Conservation (phyloP, 495 filamentous ascomycete species). For the Penicillium chermesinum region DNA sequence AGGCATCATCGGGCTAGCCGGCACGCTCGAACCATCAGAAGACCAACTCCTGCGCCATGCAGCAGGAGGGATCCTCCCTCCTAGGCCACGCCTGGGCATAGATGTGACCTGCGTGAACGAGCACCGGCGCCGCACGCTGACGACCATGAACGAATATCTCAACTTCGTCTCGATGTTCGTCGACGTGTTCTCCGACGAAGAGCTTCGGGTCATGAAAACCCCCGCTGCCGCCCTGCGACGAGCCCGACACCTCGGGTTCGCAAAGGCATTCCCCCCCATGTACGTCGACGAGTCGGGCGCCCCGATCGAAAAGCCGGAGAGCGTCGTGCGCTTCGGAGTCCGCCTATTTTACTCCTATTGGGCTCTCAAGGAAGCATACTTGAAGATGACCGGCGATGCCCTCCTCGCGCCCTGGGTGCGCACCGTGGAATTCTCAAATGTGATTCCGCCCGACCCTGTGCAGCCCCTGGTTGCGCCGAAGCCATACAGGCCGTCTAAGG, state of each 20-base stretch:
- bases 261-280: slow-evolving; percentile 10
- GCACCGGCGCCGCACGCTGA: slow-evolving; percentile 43
- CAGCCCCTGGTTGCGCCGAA: slow-evolving; percentile 7
- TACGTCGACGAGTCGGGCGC: slow-evolving; percentile 26
- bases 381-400: slow-evolving; percentile 91
- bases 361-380: slow-evolving; percentile 85
- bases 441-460: slow-evolving; percentile 48
- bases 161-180: slow-evolving; percentile 71
- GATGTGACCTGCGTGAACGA: slow-evolving; percentile 76
- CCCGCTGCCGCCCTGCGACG: slow-evolving; percentile 23
- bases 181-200: slow-evolving; percentile 65
- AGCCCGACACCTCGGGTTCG: slow-evolving; percentile 21
- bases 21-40: slow-evolving; percentile 28
- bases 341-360: slow-evolving; percentile 83
- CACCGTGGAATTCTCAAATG: slow-evolving; percentile 62
- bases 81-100: slow-evolving; percentile 48
- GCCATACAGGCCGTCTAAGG: background rate
- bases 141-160: slow-evolving; percentile 50
- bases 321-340: slow-evolving; percentile 53
- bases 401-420: slow-evolving; percentile 74
- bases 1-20: slow-evolving; percentile 64
- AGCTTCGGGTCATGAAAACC: slow-evolving; percentile 55
- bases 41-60: slow-evolving; percentile 5
- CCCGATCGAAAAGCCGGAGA: slow-evolving; percentile 20
- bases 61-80: background rate